These are phyloP conservation scores for Dryadomyces sulphureus DNA, from an alignment of 2,329 filamentous ascomycete species.

Conservation along the genomic window DNA sequence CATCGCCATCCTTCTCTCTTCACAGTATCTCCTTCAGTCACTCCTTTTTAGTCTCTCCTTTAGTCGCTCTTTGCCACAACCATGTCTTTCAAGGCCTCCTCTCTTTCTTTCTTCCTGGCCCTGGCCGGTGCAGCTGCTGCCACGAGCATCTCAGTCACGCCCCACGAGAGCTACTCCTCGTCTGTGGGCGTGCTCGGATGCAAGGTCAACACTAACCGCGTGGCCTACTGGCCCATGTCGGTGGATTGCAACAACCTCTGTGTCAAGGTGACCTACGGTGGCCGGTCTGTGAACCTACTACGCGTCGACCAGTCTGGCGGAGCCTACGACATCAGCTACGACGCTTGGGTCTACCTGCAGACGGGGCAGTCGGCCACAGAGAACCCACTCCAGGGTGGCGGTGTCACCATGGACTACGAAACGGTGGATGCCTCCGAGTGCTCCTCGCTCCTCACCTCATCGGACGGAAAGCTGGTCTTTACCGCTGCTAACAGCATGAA, in stretches of 20 bases:
- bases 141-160: conserved; percentile 22
- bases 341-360: conserved; percentile 44
- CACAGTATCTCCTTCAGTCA: too few species aligned
- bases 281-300: conserved; percentile 39
- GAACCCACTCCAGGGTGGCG: conserved; percentile 31
- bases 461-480: conserved; percentile 35
- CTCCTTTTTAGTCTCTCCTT: too few species aligned
- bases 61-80: neutral
- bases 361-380: conserved; percentile 32
- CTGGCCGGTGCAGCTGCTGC: neutral
- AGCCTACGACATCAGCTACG: conserved; percentile 43
- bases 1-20: too few species aligned
- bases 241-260: conserved; percentile 42
- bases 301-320: conserved; percentile 40
- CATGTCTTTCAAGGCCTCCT: neutral
- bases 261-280: conserved; percentile 33
- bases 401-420: conserved; percentile 35
- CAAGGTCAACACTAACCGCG: conserved; percentile 44
- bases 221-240: conserved; percentile 43
- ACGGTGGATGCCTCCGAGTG: conserved; percentile 32
- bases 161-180: conserved; percentile 41
- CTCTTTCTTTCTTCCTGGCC: neutral
- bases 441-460: conserved; percentile 30
- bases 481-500: conserved; percentile 43
- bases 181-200: conserved; percentile 44